Evolutionary conservation across 139 green algal genomes (phyloP).

Genomic region (Micromonas commoda): DNA sequence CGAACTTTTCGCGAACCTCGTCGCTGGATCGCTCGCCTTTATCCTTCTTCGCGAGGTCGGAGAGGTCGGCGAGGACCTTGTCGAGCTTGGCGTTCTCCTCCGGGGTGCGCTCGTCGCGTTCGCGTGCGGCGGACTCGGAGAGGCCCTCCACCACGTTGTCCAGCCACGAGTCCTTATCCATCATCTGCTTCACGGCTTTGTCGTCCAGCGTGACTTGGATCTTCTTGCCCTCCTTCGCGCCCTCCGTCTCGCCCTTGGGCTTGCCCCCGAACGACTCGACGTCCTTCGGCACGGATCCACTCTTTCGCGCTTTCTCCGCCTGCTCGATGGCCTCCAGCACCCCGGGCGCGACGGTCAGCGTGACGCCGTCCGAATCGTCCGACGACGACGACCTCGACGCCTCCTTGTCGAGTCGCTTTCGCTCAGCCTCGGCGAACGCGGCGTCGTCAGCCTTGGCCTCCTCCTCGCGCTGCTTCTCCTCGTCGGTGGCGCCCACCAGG

Average conservation of each 20-base stretch:
- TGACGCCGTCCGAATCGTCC: not conserved
- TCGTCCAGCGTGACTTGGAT: not conserved
- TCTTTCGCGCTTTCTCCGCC: not conserved
- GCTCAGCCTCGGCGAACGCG: not conserved
- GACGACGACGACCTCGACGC: not conserved
- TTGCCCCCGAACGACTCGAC: too few species aligned
- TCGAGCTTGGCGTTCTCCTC: not conserved
- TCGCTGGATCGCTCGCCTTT: not conserved
- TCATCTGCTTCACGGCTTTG: not conserved
- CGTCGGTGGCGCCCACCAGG: not conserved
- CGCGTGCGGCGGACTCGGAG: too few species aligned
- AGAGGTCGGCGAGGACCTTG: slow-evolving; percentile 2
- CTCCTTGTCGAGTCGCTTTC: not conserved
- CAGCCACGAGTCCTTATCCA: not conserved
- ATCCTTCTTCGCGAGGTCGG: slow-evolving; percentile 1
- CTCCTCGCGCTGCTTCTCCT: not conserved
- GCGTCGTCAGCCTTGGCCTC: not conserved
- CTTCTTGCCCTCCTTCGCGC: not conserved
- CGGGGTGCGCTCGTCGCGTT: not conserved
- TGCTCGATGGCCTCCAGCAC: not conserved
- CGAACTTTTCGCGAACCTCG: slow-evolving; percentile 2
- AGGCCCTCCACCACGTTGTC: not conserved
- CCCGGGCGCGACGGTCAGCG: not conserved
- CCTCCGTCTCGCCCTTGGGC: not conserved
- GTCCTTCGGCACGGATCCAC: not conserved